phyloP scores from a whole-genome alignment of 163 green algal species.

The Volvox carteri region DNA sequence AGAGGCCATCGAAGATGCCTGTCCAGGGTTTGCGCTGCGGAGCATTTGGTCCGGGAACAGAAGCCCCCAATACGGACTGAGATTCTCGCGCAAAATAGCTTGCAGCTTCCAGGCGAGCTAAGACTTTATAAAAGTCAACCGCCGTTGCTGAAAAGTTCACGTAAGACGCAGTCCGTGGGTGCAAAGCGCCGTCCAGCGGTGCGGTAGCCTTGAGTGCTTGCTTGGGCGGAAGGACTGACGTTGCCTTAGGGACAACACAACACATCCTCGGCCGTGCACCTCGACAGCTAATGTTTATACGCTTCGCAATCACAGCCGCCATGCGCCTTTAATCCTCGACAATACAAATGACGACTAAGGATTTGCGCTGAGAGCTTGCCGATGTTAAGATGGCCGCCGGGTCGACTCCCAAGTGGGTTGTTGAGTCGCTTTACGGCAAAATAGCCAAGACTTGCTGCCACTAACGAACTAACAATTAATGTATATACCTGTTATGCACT shows the following conservation, averaged over 20 bases:
- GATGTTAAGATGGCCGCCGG: too few relatives aligned
- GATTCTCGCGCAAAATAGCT: not conserved
- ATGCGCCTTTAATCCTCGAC: too few relatives aligned
- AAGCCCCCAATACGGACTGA: too few relatives aligned
- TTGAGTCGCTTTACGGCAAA: too few relatives aligned
- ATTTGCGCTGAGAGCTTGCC: not conserved
- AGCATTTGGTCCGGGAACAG: not conserved
- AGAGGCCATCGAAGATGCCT: not conserved
- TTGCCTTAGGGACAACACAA: not conserved
- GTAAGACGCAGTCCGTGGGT: conserved; percentile 6
- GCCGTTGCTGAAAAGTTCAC: not conserved
- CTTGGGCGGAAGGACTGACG: not conserved
- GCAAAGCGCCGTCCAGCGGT: not conserved
- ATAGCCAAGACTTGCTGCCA: too few relatives aligned
- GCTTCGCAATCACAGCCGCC: too few relatives aligned
- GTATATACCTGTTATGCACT: too few relatives aligned
- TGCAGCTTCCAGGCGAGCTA: not conserved
- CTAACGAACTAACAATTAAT: too few relatives aligned
- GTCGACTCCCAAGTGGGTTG: too few relatives aligned
- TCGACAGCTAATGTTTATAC: not conserved
- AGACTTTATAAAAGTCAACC: not conserved
- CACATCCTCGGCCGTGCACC: not conserved
- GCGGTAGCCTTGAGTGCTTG: not conserved
- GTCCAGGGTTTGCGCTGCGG: not conserved
- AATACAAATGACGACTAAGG: too few relatives aligned